Evolutionary conservation across 352 stramenopile genomes (phyloP).

Genomic region (Aphanomyces stellatus): DNA sequence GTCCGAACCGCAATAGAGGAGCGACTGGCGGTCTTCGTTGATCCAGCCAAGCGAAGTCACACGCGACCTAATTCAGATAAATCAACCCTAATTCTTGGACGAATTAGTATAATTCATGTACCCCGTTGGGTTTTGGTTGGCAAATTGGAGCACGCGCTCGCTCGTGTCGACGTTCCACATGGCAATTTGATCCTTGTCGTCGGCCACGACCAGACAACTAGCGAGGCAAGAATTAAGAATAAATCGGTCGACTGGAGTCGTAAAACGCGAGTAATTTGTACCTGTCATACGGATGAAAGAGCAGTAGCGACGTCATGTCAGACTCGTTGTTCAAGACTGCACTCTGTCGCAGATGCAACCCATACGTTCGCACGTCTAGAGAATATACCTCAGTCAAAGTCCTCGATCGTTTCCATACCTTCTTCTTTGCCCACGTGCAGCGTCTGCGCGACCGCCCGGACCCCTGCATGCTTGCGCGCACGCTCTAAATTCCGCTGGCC

Average conservation of each 20-base stretch:
- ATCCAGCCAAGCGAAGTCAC: conserved; percentile 96
- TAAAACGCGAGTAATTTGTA: conserved; percentile 74
- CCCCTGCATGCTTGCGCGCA: background rate
- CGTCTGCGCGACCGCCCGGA: conserved; percentile 42
- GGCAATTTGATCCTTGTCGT: conserved; percentile 90
- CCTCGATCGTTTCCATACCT: background rate
- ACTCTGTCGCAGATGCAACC: conserved; percentile 84
- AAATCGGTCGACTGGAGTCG: conserved; percentile 87
- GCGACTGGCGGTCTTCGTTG: conserved; percentile 89
- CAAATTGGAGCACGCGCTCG: conserved; percentile 71
- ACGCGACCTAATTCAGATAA: conserved; percentile 60
- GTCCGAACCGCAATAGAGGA: conserved; percentile 93
- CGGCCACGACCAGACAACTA: conserved; percentile 92
- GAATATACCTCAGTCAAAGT: background rate
- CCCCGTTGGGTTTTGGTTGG: conserved; percentile 75
- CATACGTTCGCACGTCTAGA: conserved; percentile 56
- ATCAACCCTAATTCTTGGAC: too few species aligned
- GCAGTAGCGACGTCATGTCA: conserved; percentile 92
- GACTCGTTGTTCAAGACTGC: conserved; percentile 88
- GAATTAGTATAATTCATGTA: conserved; percentile 28
- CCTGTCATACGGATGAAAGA: conserved; percentile 94
- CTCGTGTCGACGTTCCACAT: conserved; percentile 94
- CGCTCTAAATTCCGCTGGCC: conserved; percentile 4
- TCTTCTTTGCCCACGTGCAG: background rate
- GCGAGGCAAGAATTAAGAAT: too few species aligned